phyloP scores from a whole-genome alignment of 2,329 filamentous ascomycete genomes.

The Exophiala bonariae region DNA sequence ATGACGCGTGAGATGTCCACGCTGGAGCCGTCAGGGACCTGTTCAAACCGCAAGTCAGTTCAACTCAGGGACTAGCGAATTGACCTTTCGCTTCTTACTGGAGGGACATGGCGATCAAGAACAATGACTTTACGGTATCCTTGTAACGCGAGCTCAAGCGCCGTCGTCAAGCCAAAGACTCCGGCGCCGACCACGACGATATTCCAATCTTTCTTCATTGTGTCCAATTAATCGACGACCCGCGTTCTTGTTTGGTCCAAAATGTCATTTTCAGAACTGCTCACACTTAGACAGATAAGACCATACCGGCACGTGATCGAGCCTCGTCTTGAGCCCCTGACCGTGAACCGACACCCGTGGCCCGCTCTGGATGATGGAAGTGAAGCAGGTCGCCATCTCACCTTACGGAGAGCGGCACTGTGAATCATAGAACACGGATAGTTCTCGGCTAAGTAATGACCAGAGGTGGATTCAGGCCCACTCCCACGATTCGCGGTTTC shows the following conservation, averaged over 20 bases:
- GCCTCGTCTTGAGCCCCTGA: neutral
- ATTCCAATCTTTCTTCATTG: conserved; percentile 10
- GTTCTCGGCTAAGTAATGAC: neutral
- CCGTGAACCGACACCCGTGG: neutral
- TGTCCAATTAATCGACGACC: neutral
- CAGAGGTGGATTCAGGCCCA: no score
- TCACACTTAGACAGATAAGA: neutral
- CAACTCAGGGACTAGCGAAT: neutral
- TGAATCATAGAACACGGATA: neutral
- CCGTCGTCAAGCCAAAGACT: conserved; percentile 66
- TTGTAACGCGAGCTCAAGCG: conserved; percentile 61
- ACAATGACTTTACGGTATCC: conserved; percentile 51
- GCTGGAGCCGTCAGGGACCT: conserved; percentile 34
- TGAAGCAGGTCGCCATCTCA: neutral
- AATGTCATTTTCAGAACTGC: neutral
- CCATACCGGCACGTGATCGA: conserved; percentile 1
- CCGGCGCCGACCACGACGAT: conserved; percentile 65
- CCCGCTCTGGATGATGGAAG: neutral
- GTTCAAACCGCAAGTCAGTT: neutral
- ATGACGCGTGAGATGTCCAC: conserved; percentile 36
- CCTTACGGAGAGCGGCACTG: neutral
- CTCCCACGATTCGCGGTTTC: no score
- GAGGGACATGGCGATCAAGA: conserved; percentile 32
- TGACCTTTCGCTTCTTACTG: conserved; percentile 10
- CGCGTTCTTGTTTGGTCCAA: neutral